Evolutionary conservation across 177 flowering plant species (phyloP).

Genomic region (Tripterygium wilfordii): DNA sequence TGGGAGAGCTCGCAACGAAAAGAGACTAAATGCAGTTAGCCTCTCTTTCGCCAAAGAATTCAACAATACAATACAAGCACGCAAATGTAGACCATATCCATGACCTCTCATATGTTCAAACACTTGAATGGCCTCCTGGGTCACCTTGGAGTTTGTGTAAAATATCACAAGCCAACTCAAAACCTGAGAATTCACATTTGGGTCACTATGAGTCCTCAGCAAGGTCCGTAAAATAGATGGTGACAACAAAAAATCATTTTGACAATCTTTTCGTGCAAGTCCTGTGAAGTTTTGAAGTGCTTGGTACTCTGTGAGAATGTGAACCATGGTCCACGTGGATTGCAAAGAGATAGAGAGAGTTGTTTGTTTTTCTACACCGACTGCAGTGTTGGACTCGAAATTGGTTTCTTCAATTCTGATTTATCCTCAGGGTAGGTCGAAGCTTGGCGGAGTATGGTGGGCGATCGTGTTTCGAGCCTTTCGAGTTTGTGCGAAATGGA

Average conservation of each 20-base stretch:
- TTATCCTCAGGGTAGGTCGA: too few relatives aligned
- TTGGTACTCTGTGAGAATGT: conserved; percentile 49
- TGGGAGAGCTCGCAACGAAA: too few relatives aligned
- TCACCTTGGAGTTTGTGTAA: conserved; percentile 56
- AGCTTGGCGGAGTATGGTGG: too few relatives aligned
- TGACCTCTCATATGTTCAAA: conserved; percentile 63
- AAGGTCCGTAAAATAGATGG: conserved; percentile 62
- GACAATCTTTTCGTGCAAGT: conserved; percentile 55
- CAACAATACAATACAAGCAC: conserved; percentile 71
- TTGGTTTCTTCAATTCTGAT: too few relatives aligned
- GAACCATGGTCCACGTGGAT: conserved; percentile 70
- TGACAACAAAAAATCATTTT: conserved; percentile 56
- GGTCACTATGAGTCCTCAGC: conserved; percentile 26
- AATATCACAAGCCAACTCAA: conserved; percentile 79
- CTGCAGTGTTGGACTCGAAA: too few relatives aligned
- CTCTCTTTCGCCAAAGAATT: conserved; percentile 60
- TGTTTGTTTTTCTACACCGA: too few relatives aligned
- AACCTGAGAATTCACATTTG: conserved; percentile 55
- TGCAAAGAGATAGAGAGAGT: too few relatives aligned
- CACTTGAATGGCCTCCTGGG: conserved; percentile 64
- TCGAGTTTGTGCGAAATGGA: too few relatives aligned
- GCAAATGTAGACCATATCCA: conserved; percentile 59
- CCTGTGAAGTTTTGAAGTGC: conserved; percentile 54
- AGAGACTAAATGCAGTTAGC: too few relatives aligned
- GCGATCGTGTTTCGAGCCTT: too few relatives aligned